Conservation (phyloP, 768 basidiomycete species). For the Austroboletus eburneus region DNA sequence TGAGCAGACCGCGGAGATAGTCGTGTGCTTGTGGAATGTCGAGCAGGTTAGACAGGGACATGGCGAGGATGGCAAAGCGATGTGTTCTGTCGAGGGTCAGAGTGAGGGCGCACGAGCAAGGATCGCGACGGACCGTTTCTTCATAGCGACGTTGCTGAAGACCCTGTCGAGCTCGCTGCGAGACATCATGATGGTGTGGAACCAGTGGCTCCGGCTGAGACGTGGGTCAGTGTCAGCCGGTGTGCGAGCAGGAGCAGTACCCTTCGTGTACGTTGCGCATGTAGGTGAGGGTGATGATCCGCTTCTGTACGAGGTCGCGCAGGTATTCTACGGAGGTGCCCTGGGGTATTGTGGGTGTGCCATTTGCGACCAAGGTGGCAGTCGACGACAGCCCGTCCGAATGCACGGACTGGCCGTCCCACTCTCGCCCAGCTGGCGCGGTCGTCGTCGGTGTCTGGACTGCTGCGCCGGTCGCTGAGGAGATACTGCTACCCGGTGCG, state of each 20-base stretch:
- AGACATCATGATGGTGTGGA: constrained; percentile 80
- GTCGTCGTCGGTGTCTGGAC: constrained; percentile 34
- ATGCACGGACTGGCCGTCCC: constrained; percentile 59
- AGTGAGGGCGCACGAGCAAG: too few species aligned
- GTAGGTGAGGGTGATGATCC: constrained; percentile 82
- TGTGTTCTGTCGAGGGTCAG: too few species aligned
- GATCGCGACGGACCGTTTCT: constrained; percentile 72
- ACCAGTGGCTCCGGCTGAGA: constrained; percentile 76
- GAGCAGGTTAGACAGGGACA: constrained; percentile 79
- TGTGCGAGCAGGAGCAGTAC: constrained; percentile 44
- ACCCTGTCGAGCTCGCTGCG: constrained; percentile 67
- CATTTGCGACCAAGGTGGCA: constrained; percentile 35
- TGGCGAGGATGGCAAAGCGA: constrained; percentile 80
- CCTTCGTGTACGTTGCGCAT: constrained; percentile 84
- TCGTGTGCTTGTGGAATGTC: constrained; percentile 81
- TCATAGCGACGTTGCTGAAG: constrained; percentile 73
- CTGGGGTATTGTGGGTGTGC: constrained; percentile 36
- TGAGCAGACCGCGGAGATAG: constrained; percentile 68
- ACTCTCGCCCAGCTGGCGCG: constrained; percentile 36
- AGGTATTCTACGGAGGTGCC: constrained; percentile 77
- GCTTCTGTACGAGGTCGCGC: constrained; percentile 75
- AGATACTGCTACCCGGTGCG: constrained; percentile 32
- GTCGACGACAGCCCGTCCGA: background rate
- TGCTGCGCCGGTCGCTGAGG: constrained; percentile 35
- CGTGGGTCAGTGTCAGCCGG: constrained; percentile 4